Evolutionary conservation across 1,139 yeast species (phyloP).

Genomic region (Suhomyces atakaporum): DNA sequence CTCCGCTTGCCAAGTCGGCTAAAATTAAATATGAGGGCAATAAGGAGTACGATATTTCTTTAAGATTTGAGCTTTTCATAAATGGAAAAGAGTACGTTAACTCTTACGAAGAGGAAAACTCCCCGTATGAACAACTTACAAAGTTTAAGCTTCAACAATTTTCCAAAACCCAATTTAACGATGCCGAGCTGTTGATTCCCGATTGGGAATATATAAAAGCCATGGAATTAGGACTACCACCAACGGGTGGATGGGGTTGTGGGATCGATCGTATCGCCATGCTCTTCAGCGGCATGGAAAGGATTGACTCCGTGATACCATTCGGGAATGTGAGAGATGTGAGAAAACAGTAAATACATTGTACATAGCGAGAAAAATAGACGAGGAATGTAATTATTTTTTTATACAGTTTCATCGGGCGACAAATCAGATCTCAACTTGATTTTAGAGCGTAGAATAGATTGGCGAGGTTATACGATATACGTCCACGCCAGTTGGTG

Average conservation of each 20-base stretch:
- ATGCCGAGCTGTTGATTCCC: slow-evolving; percentile 66
- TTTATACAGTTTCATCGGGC: no score
- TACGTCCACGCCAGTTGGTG: no score
- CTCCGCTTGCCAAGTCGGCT: slow-evolving; percentile 83
- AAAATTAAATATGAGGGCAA: slow-evolving; percentile 17
- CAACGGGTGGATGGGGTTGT: slow-evolving; percentile 98
- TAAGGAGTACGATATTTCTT: slow-evolving; percentile 50
- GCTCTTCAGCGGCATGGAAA: slow-evolving; percentile 62
- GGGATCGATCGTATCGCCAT: slow-evolving; percentile 89
- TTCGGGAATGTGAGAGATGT: slow-evolving; percentile 85
- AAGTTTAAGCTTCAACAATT: slow-evolving; percentile 63
- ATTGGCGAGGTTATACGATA: no score
- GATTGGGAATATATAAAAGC: slow-evolving; percentile 71
- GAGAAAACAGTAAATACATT: slow-evolving; percentile 42
- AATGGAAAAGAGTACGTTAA: slow-evolving; percentile 81
- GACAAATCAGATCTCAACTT: no score
- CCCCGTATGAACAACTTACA: slow-evolving; percentile 64
- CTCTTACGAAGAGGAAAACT: slow-evolving; percentile 96
- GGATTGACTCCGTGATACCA: slow-evolving; percentile 79
- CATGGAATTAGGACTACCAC: slow-evolving; percentile 94
- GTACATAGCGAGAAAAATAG: not conserved
- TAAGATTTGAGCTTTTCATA: slow-evolving; percentile 83
- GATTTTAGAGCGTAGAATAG: no score
- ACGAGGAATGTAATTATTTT: not conserved
- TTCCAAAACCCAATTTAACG: slow-evolving; percentile 50